Conservation (phyloP, 2,329 filamentous ascomycete genomes). For the Blastomyces silverae region DNA sequence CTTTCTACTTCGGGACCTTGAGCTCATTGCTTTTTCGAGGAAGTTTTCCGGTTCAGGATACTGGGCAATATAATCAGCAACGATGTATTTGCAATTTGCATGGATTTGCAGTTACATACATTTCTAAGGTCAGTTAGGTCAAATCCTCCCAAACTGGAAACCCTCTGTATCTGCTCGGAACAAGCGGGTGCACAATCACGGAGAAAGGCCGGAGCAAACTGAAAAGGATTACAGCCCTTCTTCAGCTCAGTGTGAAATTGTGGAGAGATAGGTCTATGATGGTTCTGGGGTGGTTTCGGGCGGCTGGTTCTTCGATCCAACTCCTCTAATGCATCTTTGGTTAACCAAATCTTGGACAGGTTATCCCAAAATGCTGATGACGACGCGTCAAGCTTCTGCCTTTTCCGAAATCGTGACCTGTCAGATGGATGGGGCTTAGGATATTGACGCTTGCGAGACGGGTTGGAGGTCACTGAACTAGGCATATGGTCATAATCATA, state of each 20-base stretch:
- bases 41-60: not conserved
- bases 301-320: too few species aligned
- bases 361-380: too few species aligned
- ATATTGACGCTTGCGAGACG: too few species aligned
- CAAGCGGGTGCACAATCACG: conserved; percentile 5
- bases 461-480: conserved; percentile 3
- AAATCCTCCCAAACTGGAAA: conserved; percentile 9
- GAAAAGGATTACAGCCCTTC: conserved; percentile 6
- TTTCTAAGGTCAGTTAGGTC: conserved; percentile 17
- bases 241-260: not conserved
- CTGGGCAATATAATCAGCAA: conserved; percentile 6
- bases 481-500: not conserved
- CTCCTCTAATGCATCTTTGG: too few species aligned
- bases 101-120: conserved; percentile 16
- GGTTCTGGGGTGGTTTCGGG: too few species aligned
- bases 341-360: too few species aligned
- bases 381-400: too few species aligned
- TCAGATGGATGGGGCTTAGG: too few species aligned
- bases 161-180: conserved; percentile 12
- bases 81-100: not conserved
- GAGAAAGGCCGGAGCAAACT: conserved; percentile 12
- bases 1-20: conserved; percentile 11
- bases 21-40: not conserved
- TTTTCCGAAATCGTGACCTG: too few species aligned
- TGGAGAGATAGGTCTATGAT: too few species aligned